Conservation (phyloP, 345 rosid genomes). For the Linum lewisii region DNA sequence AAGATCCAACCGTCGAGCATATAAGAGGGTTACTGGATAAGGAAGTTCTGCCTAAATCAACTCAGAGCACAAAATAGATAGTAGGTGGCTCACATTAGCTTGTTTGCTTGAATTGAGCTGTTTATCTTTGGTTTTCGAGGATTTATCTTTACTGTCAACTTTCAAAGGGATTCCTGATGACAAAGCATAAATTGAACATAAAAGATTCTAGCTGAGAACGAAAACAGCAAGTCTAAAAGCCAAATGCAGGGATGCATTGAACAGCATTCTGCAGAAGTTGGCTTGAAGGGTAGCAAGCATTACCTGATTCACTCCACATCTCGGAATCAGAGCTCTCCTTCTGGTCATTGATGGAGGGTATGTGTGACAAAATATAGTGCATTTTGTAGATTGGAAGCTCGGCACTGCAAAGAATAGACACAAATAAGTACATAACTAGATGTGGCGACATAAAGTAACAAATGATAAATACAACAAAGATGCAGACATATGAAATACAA, state of each 20-base stretch:
- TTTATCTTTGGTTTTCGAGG: slow-evolving; percentile 24
- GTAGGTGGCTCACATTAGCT: slow-evolving; percentile 34
- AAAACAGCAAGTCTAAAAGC: not conserved
- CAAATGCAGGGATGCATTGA: not conserved
- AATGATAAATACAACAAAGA: not conserved
- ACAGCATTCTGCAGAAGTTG: not conserved
- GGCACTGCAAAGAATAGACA: slow-evolving; percentile 31
- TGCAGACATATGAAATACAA: not conserved
- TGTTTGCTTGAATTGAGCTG: slow-evolving; percentile 27
- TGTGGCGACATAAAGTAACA: not conserved
- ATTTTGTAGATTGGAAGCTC: slow-evolving; percentile 40
- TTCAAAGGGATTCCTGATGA: slow-evolving; percentile 16
- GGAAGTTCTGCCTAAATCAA: not conserved
- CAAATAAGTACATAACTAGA: slow-evolving; percentile 4
- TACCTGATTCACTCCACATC: slow-evolving; percentile 90
- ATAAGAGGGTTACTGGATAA: not conserved
- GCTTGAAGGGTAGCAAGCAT: slow-evolving; percentile 9
- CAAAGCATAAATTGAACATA: slow-evolving; percentile 5
- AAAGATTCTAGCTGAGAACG: not conserved
- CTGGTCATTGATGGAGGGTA: slow-evolving; percentile 38
- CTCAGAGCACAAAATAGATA: not conserved
- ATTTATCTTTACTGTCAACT: slow-evolving; percentile 13
- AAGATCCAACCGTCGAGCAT: not conserved
- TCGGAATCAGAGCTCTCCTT: slow-evolving; percentile 35
- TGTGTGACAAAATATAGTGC: slow-evolving; percentile 43